phyloP scores from a whole-genome alignment of 2,329 filamentous ascomycete genomes.

The Thyridium curvatum region DNA sequence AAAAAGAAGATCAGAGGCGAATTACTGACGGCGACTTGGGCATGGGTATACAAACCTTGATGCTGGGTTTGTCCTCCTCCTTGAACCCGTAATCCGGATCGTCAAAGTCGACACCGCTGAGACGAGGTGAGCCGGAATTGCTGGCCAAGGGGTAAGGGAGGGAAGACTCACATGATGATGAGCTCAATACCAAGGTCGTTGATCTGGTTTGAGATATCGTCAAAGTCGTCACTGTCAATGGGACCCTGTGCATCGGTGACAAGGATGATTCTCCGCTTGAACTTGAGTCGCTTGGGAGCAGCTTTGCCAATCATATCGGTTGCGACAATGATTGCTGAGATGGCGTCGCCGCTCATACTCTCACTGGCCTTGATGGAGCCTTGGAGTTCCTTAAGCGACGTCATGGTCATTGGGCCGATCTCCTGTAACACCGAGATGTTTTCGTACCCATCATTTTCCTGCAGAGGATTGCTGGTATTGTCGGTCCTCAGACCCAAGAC shows the following conservation, averaged over 20 bases:
- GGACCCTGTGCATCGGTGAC: slow-evolving; percentile 73
- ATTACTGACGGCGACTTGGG: slow-evolving; percentile 10
- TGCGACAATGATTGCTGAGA: slow-evolving; percentile 82
- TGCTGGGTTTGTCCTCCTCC: slow-evolving; percentile 72
- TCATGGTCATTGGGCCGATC: slow-evolving; percentile 54
- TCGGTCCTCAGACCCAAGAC: slow-evolving; percentile 81
- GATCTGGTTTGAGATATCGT: slow-evolving; percentile 66
- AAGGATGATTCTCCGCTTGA: slow-evolving; percentile 72
- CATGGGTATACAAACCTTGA: slow-evolving; percentile 50
- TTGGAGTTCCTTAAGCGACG: slow-evolving; percentile 60
- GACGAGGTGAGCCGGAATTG: slow-evolving; percentile 4
- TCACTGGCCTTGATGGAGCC: slow-evolving; percentile 58
- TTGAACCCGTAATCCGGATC: slow-evolving; percentile 85
- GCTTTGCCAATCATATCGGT: slow-evolving; percentile 72
- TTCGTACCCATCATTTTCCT: slow-evolving; percentile 63
- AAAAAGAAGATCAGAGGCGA: neutral
- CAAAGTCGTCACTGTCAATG: slow-evolving; percentile 67
- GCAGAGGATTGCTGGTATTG: slow-evolving; percentile 62
- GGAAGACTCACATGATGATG: slow-evolving; percentile 60
- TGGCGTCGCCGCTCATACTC: slow-evolving; percentile 69
- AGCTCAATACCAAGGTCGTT: slow-evolving; percentile 73
- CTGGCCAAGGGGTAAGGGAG: no score
- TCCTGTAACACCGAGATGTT: slow-evolving; percentile 78
- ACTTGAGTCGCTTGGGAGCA: slow-evolving; percentile 78
- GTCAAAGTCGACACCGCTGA: slow-evolving; percentile 86